Conservation (phyloP, 345 rosid genomes). For the Excoecaria agallocha region DNA sequence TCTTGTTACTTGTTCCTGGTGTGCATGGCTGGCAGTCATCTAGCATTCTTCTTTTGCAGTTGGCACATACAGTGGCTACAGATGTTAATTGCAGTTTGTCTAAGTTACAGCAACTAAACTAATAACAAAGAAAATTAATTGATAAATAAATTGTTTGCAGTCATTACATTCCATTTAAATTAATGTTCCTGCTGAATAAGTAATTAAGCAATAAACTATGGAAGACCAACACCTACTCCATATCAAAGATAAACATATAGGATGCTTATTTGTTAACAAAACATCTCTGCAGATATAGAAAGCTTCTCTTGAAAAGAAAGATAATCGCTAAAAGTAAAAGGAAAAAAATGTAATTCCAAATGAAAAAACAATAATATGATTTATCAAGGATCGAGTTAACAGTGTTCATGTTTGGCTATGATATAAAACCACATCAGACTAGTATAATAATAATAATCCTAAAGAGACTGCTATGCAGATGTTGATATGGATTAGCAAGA, state of each 20-base stretch:
- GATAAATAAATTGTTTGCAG: background rate
- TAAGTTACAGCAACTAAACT: background rate
- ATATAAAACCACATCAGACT: background rate
- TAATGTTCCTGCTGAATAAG: background rate
- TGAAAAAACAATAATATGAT: background rate
- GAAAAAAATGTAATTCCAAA: background rate
- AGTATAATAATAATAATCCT: background rate
- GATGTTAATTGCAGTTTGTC: background rate
- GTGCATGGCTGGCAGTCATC: conserved; percentile 12
- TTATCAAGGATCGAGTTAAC: background rate
- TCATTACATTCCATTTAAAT: background rate
- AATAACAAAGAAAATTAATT: background rate
- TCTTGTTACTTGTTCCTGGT: conserved; percentile 13
- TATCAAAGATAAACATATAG: background rate
- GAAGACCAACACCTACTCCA: background rate
- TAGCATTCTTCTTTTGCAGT: conserved; percentile 7
- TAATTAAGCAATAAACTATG: background rate
- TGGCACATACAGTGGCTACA: background rate
- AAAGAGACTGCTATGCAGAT: background rate
- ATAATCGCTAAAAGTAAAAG: background rate
- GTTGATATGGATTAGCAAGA: background rate
- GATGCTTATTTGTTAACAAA: background rate
- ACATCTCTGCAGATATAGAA: background rate
- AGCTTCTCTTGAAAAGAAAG: background rate
- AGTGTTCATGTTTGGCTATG: background rate